Base-by-base conservation (phyloP, 371 early-diverging fungal genomes). In the Mucor racemosus region DNA sequence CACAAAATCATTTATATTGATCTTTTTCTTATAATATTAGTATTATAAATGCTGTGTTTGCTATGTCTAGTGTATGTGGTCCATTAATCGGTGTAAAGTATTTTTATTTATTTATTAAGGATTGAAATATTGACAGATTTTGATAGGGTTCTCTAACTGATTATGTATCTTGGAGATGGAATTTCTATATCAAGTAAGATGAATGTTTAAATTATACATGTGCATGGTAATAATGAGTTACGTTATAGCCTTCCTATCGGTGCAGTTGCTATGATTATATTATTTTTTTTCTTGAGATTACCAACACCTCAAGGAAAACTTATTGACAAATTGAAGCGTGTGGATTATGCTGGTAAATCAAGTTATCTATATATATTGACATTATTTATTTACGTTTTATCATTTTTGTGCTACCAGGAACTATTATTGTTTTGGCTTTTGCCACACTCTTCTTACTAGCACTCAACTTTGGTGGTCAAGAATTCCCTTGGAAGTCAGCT, bases 401-500 rank as follows among this genome's bases (percentile, higher is more conserved):
- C 53, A n/a, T 13, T 53, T 21, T 3, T 53, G 53, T 53, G 31
- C 26, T 31, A 53, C 53, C 26, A 53, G 53, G 53, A 53, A 81
- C 80, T 17, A 34, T 73, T 38, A 66, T 79, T 15, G 77, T 79
- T 6, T 66, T 84, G 46, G 74, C 71, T 3, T 78, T 77, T 60
- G 72, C 81, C 6, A 77, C 76, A 1, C 62, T 84, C 4, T 78
- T 81, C 40, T 71, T 84, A 26, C 57, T 84, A 4, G 84, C 80
- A 1, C 56, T 84, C 55, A 84, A 84, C 60, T 81, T 84, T 63
- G 84, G 84, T 42, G 84, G 84, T 9, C 77, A 79, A 46, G 74
- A 72, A 4, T 84, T 76, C 53, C 81, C 84, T 14, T 92, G 93
- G 93, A 71, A 73, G 58, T 87, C 89, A 9, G 78, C 85, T 33